Evolutionary conservation across 202 grass and related monocot species (phyloP), one percentile per base, ranked within the genome.

Genomic region (Miscanthus sacchariflorus): DNA sequence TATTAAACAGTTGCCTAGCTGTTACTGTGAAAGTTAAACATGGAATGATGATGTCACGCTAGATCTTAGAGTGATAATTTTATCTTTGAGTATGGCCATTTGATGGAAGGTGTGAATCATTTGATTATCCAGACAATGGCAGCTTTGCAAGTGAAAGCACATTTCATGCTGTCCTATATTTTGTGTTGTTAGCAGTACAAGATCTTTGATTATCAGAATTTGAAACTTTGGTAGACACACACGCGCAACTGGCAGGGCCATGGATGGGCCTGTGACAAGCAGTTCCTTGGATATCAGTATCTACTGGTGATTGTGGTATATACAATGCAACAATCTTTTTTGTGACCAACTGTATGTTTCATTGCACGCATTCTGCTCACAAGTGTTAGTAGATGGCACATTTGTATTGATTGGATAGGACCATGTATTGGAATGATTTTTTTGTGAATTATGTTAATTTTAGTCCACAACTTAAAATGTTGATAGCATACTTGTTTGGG

Each of bases 321-420:
- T 54, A 52, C 30, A 78, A 23, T 61, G 24, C 30, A 78, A 8
- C n/a, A 54, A 52, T 82, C 5, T 68, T 69, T 54, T 33, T 82
- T 39, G 1, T 24, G 28, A 17, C 19, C 21, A 82, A 54, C 27
- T 50, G 12, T 54, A 48, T 43, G 33, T 64, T 17, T 43, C 21
- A 44, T 73, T 24, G 21, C 6, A 45, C 12, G 38, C 23, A 7
- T 24, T 73, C 35, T 71, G 7, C 17, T 71, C 8, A 21, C 36
- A 42, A 71, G 15, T 71, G 35, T 38, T 36, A 19, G 36, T n/a
- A 58, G 28, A 56, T 58, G 17, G 25, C 50, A 78, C 52, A 13
- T 76, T 49, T 30, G 25, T 76, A 56, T 35, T 35, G 18, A 76
- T 58, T 56, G 74, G 46, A 36, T 58, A n/a, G 28, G 12, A 42